Conservation (phyloP, 202 grass and related monocot species). For the Cymbopogon flexuosus region DNA sequence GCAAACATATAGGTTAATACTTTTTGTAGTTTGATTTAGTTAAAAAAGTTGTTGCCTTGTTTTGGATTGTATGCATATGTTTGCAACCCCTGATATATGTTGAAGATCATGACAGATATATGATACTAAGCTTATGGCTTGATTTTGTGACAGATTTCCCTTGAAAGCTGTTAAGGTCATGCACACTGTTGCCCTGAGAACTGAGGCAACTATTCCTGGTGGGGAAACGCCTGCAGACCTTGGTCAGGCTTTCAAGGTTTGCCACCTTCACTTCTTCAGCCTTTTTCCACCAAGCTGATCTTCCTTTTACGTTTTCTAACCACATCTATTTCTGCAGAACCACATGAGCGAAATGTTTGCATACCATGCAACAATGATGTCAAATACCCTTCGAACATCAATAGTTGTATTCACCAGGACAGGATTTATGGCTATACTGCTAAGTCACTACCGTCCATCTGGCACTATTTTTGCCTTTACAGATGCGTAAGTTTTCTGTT, state of each 20-base stretch:
- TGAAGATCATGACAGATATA: neutral
- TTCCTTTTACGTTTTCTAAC: constrained; percentile 23
- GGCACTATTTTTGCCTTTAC: constrained; percentile 99
- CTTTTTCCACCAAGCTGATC: constrained; percentile 7
- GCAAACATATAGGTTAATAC: neutral
- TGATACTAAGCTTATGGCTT: neutral
- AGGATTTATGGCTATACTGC: constrained; percentile 93
- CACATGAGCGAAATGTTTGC: constrained; percentile 99
- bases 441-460: constrained; percentile 87
- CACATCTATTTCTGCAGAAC: constrained; percentile 39
- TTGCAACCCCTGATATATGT: neutral
- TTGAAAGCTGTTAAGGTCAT: constrained; percentile 99
- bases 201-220: constrained; percentile 72
- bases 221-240: constrained; percentile 72
- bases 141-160: constrained; percentile 61
- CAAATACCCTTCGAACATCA: constrained; percentile 88
- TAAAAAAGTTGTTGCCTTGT: neutral
- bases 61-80: constrained; percentile 18
- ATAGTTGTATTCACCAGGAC: constrained; percentile 97
- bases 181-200: constrained; percentile 89
- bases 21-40: neutral
- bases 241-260: constrained; percentile 82
- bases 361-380: constrained; percentile 98
- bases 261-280: neutral
- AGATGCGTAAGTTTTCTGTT: constrained; percentile 59